phyloP scores from a whole-genome alignment of 1,284 basidiomycete species.

The Xerocomus nothofagi region DNA sequence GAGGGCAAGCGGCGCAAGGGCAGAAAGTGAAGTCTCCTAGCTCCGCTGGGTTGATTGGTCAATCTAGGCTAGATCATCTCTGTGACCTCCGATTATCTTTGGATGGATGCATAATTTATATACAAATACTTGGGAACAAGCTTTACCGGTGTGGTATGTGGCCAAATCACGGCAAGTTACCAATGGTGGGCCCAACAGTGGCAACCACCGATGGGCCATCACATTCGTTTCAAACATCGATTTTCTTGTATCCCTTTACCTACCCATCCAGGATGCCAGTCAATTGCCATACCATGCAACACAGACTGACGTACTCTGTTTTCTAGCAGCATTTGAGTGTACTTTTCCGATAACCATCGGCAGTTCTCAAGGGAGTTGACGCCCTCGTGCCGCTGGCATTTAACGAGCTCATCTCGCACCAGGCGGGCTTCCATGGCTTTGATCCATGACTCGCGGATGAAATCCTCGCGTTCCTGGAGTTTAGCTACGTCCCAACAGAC shows the following conservation, averaged over 20 bases:
- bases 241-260: slow-evolving; percentile 57
- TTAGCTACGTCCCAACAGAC: slow-evolving; percentile 43
- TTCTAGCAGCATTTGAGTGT: slow-evolving; percentile 78
- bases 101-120: slow-evolving; percentile 15
- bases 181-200: neutral
- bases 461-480: slow-evolving; percentile 69
- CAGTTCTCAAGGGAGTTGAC: slow-evolving; percentile 92
- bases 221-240: slow-evolving; percentile 37
- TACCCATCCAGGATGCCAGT: slow-evolving; percentile 21
- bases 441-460: slow-evolving; percentile 92
- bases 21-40: slow-evolving; percentile 46
- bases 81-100: neutral
- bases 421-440: slow-evolving; percentile 92
- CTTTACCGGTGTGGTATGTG: neutral
- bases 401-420: slow-evolving; percentile 86
- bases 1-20: slow-evolving; percentile 61
- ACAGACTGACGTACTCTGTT: slow-evolving; percentile 67
- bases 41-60: neutral
- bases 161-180: neutral
- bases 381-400: slow-evolving; percentile 91
- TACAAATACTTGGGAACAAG: neutral
- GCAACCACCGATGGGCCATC: neutral
- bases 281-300: slow-evolving; percentile 4
- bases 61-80: slow-evolving; percentile 2
- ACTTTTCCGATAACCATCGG: slow-evolving; percentile 84